Evolutionary conservation across 164 flowering plant genomes (phyloP).

Genomic region (Liriodendron chinense): DNA sequence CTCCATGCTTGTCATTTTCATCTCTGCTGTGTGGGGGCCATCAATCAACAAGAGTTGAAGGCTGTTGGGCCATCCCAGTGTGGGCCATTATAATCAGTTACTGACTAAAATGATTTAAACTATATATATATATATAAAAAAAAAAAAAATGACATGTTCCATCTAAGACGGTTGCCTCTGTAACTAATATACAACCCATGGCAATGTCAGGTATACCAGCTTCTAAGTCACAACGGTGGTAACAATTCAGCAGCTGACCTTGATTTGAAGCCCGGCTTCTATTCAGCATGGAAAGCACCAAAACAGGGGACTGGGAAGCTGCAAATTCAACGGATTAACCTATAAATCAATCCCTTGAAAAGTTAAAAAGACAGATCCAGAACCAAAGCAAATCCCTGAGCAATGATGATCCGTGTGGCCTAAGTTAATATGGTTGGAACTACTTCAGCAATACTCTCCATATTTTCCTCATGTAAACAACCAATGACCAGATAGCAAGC

Average conservation of each 20-base stretch:
- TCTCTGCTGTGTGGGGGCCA: not conserved
- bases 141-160: not conserved
- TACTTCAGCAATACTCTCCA: constrained; percentile 73
- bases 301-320: not conserved
- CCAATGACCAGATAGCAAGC: constrained; percentile 86
- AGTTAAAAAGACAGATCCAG: not conserved
- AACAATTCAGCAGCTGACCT: not conserved
- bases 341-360: not conserved
- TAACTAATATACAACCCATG: not conserved
- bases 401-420: not conserved
- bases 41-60: not conserved
- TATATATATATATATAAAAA: too few relatives aligned
- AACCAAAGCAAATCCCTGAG: not conserved
- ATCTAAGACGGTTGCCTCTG: not conserved
- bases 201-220: not conserved
- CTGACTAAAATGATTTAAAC: not conserved
- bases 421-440: constrained; percentile 1
- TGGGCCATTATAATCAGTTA: not conserved
- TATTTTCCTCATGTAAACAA: constrained; percentile 82
- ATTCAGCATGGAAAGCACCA: not conserved
- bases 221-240: not conserved
- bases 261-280: not conserved
- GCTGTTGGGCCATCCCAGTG: not conserved
- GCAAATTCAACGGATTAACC: not conserved
- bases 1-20: not conserved